Evolutionary conservation across 148 eudicot genomes (phyloP), one percentile per base, ranked within the genome.

Genomic region (Hydrangea macrophylla): DNA sequence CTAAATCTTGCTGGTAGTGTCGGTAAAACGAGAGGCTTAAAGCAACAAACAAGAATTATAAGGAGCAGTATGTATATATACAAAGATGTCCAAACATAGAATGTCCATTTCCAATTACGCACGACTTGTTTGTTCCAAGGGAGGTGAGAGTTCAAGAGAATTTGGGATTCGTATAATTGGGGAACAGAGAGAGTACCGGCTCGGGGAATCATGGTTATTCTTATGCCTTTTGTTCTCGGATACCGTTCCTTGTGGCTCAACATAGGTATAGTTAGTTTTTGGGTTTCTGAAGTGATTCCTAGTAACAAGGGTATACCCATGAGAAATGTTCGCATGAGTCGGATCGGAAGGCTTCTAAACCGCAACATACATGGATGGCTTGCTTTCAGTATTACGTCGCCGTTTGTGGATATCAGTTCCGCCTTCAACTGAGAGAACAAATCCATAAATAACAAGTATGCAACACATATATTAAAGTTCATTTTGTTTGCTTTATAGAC

Each of bases 281-380:
- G 96, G 11, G 94, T 83, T 62, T 93, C 96, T 0, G 58, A 55
- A 1, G 80, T 72, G n/a, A 90, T 55, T 9, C 96, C 98, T 5
- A 93, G 64, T 13, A 93, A 6, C 48, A 93, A 40, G 1, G 96
- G 98, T n/a, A 86, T 25, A 6, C 83, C 75, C 82, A 82, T 78
- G 7, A 81, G 58, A 26, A 83, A 71, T 9, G 90, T 84, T 5
- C 80, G 81, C 35, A 80, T 71, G 4, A 79, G 73, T 22, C 89
- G 77, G 23, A 93, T 62, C 0, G 89, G 92, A 35, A 70, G 74
- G 81, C 98, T 90, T 37, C 81, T 73, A 62, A 83, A 92, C 3
- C 48, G 75, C 48, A 90, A 32, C 94, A 92, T 92, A 62, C 88
- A 76, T 7, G 98, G 98, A 26, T 74, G 90, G 73, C 87, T 86